Evolutionary conservation across 164 flowering plant genomes (phyloP), one percentile per base, ranked within the genome.

Genomic region (Magnolia sinica): DNA sequence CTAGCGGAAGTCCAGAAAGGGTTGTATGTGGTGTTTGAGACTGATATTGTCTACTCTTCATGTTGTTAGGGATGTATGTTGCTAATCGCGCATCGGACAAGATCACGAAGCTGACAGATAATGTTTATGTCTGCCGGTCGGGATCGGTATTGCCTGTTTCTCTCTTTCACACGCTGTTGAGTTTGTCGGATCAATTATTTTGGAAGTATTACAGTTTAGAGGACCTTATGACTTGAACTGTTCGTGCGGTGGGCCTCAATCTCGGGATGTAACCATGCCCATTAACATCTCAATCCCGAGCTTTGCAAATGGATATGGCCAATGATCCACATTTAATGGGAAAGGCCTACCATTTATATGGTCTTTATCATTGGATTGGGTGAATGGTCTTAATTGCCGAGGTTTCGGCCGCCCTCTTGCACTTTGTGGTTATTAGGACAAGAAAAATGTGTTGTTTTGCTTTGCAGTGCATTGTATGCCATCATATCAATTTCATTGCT

Each of bases 11-110:
- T 37, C 45, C 2, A 37, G 45, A 5, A 37, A 37, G 2, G 45
- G 45, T 37, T 37, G 63, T 8, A 49, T 72, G 51, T 10, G 14
- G 14, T 22, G 18, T 51, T 13, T 20, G 23, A n/a, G n/a, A 2
- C 49, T 72, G 37, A 72, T 7, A 16, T 22, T 72, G 27, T 29
- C 45, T 24, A 3, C n/a, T 10, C 20, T 59, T 11, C 31, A 20
- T 73, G 72, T 23, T 51, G 23, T 55, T 73, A 93, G 98, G 98
- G 1, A 78, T 90, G 84, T 93, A 93, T 77, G 95, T 93, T 69
- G 98, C 98, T 9, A 93, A 93, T 76, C 86, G 98, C 23, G 98
- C 98, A 0, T 92, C 96, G 6, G 98, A 93, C 79, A 93, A 93
- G 75, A 93, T 93, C 82, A 93, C 96, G 2, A 85, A 93, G 91